Base-by-base conservation (phyloP, 2,329 filamentous ascomycete genomes). In the Colletotrichum musae region DNA sequence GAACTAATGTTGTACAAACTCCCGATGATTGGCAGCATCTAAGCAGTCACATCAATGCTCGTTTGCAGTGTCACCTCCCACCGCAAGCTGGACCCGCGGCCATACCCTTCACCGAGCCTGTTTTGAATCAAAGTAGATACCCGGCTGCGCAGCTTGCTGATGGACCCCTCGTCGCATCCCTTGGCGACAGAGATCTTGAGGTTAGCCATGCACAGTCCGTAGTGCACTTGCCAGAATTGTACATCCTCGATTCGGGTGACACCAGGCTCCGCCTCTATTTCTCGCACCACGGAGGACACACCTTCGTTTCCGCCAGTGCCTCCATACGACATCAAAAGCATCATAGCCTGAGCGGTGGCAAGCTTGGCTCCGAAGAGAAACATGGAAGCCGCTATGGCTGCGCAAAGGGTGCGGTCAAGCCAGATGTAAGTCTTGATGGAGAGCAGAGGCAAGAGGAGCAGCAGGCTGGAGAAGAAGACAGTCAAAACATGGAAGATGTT, bases 221-320 rank as follows among this genome's bases (percentile, higher is more conserved):
- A 98, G 81, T 99, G 96, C 15, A 98, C 96, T 83, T 99, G 96
- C 96, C 96, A 99, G 80, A 99, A 97, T 77, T 94, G 91, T 2
- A 95, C 95, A 76, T 98, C 95, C 67, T 98, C 94, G 54, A 99
- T 90, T 1, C 88, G 87, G 52, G 88, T 88, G 28, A 98, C 90
- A 64, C 88, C 87, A 2, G 93, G 90, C 75, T 98, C 94, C 1
- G 90, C 87, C 78, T 94, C 92, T 59, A 99, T 95, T 78, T 97
- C 94, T 64, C 89, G 88, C 75, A 98, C 86, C n/a, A 97, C 91
- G 24, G 92, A 90, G 4, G 89, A 86, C 2, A 96, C 90, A 4
- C 89, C 82, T 47, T 77, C 78, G 57, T 81, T 80, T 41, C 79
- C 79, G 28, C 63, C 48, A 39, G 72, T 77, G 10, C 79, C 81